A percentile compares a stretch with the other conserved stretches of the same genome.
phyloP scores from a whole-genome alignment of 1,284 basidiomycete species.

The Fereydounia khargensis region DNA sequence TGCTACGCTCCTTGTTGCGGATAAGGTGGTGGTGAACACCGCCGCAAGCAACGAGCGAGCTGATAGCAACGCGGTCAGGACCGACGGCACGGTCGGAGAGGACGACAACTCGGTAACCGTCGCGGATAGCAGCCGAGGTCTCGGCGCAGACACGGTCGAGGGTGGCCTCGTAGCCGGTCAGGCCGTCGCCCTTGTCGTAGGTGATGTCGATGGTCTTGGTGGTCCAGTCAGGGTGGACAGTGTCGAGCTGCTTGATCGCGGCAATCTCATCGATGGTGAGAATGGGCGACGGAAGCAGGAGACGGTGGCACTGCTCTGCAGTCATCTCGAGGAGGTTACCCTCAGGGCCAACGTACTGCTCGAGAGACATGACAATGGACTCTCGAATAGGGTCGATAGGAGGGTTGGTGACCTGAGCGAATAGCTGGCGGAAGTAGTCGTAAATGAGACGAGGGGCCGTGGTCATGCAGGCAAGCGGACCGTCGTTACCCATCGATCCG shows the following conservation, averaged over 20 bases:
- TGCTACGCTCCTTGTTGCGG: constrained; percentile 53
- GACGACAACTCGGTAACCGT: constrained; percentile 44
- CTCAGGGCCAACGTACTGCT: constrained; percentile 54
- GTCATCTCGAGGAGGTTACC: constrained; percentile 54
- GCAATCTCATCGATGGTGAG: constrained; percentile 49
- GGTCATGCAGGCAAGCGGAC: constrained; percentile 50
- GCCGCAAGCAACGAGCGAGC: constrained; percentile 49
- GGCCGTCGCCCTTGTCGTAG: constrained; percentile 47
- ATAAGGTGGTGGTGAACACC: constrained; percentile 55
- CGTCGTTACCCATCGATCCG: constrained; percentile 56
- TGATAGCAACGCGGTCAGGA: constrained; percentile 47
- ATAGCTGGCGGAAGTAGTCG: constrained; percentile 56
- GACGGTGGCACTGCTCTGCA: constrained; percentile 50
- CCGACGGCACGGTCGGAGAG: constrained; percentile 51
- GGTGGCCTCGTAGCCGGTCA: constrained; percentile 46
- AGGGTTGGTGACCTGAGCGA: constrained; percentile 56
- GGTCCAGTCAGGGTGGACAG: constrained; percentile 43
- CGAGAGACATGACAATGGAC: constrained; percentile 54
- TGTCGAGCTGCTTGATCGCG: constrained; percentile 47
- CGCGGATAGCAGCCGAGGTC: constrained; percentile 46
- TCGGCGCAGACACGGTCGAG: constrained; percentile 52
- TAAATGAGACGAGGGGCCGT: constrained; percentile 49
- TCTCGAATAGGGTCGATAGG: constrained; percentile 56
- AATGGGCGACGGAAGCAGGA: constrained; percentile 45
- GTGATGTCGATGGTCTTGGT: constrained; percentile 52